A percentile compares a stretch with the other conserved stretches of the same genome.
Evolutionary conservation across 1,284 basidiomycete genomes (phyloP).

Genomic region (Ceratobasidium sp.): DNA sequence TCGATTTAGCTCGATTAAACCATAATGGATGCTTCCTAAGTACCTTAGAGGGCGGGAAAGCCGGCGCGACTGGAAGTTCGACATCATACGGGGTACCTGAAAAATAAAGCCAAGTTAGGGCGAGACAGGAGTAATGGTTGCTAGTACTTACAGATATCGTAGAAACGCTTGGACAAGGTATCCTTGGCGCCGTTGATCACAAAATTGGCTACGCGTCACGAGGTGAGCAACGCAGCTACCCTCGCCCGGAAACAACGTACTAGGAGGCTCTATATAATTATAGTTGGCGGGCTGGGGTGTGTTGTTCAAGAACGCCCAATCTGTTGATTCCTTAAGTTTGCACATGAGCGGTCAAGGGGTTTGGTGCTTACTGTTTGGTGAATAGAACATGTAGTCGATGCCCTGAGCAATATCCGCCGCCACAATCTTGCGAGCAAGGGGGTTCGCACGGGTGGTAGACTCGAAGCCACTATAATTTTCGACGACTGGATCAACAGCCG

Average conservation of each 20-base stretch:
- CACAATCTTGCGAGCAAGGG: constrained; percentile 27
- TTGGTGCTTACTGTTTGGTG: constrained; percentile 46
- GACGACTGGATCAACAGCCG: background rate
- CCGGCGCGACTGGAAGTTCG: constrained; percentile 57
- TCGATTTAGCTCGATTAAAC: constrained; percentile 5
- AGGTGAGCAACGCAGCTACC: background rate
- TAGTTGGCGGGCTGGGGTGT: constrained; percentile 54
- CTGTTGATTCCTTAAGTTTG: constrained; percentile 49
- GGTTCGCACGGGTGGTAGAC: constrained; percentile 55
- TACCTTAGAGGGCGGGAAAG: constrained; percentile 60
- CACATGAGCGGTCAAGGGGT: background rate
- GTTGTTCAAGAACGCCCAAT: constrained; percentile 60
- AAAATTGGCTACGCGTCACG: background rate
- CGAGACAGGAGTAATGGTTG: background rate
- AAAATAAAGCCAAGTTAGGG: background rate
- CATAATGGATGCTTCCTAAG: no score
- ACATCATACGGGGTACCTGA: constrained; percentile 47
- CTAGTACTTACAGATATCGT: constrained; percentile 48
- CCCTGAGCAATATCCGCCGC: constrained; percentile 22
- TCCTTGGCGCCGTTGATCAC: constrained; percentile 14
- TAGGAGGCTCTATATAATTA: constrained; percentile 60
- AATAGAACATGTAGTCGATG: constrained; percentile 23
- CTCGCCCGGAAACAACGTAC: background rate
- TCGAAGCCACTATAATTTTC: constrained; percentile 52
- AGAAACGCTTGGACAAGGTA: constrained; percentile 44